phyloP scores from a whole-genome alignment of 805 yeast species.

The Hanseniaspora taiwanica region DNA sequence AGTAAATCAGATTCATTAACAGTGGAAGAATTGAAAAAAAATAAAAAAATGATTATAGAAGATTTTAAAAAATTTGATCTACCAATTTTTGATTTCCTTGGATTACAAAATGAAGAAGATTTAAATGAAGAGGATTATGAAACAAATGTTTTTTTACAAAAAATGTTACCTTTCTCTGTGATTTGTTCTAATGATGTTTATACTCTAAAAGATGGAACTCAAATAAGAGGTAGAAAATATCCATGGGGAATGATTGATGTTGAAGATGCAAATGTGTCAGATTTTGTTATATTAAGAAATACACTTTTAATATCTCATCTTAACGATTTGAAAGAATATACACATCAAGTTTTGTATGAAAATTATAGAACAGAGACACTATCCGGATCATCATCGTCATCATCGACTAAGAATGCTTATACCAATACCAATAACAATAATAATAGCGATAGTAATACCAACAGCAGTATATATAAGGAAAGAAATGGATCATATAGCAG shows the following conservation, averaged over 20 bases:
- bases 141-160: conserved; percentile 50
- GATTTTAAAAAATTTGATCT: conserved; percentile 60
- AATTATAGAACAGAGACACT: conserved; percentile 80
- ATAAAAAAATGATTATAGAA: conserved; percentile 61
- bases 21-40: conserved; percentile 57
- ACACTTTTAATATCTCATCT: conserved; percentile 72
- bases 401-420: conserved; percentile 7
- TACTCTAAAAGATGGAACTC: conserved; percentile 29
- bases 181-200: conserved; percentile 57
- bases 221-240: conserved; percentile 38
- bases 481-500: too few species aligned
- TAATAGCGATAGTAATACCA: conserved; percentile 3
- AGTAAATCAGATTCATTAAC: conserved; percentile 81
- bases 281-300: conserved; percentile 68
- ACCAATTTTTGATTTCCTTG: conserved; percentile 62
- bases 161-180: conserved; percentile 52
- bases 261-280: conserved; percentile 64
- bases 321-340: conserved; percentile 76
- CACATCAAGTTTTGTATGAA: conserved; percentile 80
- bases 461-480: too few species aligned
- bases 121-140: conserved; percentile 51
- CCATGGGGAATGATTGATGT: conserved; percentile 50
- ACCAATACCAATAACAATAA: neutral
- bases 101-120: conserved; percentile 31
- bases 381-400: neutral